Base-by-base conservation (phyloP, 768 basidiomycete species). In the Russula sp. region DNA sequence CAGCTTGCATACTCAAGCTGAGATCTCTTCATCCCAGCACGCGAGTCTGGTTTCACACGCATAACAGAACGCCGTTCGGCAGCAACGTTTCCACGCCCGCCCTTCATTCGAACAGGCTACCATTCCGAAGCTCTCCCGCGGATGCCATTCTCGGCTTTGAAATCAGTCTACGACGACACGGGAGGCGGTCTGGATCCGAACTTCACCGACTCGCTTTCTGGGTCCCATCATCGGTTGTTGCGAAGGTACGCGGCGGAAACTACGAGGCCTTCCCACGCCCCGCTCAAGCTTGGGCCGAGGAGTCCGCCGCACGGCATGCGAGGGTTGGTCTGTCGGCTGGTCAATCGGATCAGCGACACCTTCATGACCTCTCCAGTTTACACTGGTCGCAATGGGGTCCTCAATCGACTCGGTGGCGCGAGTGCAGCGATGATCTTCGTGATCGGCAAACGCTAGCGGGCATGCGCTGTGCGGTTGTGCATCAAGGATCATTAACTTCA, bases 311-410 rank as follows among this genome's bases (percentile, higher is more conserved):
- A 49, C 7, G 8, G 48, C 40, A 26, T 52, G 10, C 54, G 49
- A 18, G 54, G 59, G 14, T 30, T 65, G 4, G 42, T 55, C 4
- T 61, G 54, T 26, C 54, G 55, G 26, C 32, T 65, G 24, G 54
- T 44, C 20, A 52, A 44, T 26, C 48, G 54, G 20, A 59, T 61
- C 13, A 20, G 58, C 14, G 32, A 52, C 18, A 9, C 55, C 7
- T 57, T 65, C 7, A 3, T 30, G 3, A 24, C n/a, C 10, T 11
- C 54, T n/a, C 32, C 64, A 49, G 64, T 61, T n/a, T 49, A n/a
- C 49, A 36, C 4, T 65, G 64, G 64, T 9, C 30, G 16, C 55
- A 61, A 22, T 65, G 64, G 64, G 64, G 64, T 16, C 64, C 64
- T 16, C 18, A 46, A 22, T 61, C 64, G 24, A 65, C 64, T 2